Evolutionary conservation across 2,329 filamentous ascomycete species (phyloP).

Genomic region (Macrophomina tecta): DNA sequence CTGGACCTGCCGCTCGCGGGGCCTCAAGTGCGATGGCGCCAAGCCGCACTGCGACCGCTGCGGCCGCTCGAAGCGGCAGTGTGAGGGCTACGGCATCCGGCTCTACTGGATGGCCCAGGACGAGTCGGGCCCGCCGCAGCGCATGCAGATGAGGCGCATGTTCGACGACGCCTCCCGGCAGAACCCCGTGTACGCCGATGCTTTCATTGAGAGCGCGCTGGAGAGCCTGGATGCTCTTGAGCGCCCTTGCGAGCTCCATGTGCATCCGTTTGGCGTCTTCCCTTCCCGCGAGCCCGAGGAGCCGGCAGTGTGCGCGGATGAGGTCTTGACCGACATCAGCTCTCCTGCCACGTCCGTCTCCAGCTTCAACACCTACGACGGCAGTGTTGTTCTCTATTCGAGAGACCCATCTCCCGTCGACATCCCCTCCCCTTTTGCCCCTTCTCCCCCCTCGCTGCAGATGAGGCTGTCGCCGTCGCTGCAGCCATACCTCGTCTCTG

Average conservation of each 20-base stretch:
- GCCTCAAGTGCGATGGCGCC: conserved; percentile 49
- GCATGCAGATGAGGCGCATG: conserved; percentile 22
- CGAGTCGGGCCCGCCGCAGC: neutral
- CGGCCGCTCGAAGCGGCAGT: conserved; percentile 16
- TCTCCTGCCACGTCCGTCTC: neutral
- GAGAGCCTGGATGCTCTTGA: neutral
- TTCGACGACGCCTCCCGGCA: conserved; percentile 21
- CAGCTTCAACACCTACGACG: neutral
- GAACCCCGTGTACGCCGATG: conserved; percentile 12
- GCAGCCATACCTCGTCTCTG: conserved; percentile 11
- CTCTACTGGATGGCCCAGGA: conserved; percentile 18
- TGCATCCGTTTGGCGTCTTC: conserved; percentile 23
- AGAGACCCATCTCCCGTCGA: neutral
- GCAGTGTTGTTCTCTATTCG: conserved; percentile 6
- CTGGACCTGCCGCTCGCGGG: conserved; percentile 48
- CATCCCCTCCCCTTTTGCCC: neutral
- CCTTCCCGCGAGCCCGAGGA: neutral
- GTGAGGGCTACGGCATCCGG: conserved; percentile 25
- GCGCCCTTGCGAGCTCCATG: neutral
- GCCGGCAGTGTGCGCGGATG: neutral
- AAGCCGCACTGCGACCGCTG: conserved; percentile 48
- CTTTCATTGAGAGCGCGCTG: conserved; percentile 6
- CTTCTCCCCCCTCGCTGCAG: neutral
- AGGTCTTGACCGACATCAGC: neutral
- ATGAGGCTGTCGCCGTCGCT: neutral